These are phyloP conservation scores for Elongisporangium senticosum DNA, from an alignment of 352 stramenopile genomes.

Conservation along the genomic window DNA sequence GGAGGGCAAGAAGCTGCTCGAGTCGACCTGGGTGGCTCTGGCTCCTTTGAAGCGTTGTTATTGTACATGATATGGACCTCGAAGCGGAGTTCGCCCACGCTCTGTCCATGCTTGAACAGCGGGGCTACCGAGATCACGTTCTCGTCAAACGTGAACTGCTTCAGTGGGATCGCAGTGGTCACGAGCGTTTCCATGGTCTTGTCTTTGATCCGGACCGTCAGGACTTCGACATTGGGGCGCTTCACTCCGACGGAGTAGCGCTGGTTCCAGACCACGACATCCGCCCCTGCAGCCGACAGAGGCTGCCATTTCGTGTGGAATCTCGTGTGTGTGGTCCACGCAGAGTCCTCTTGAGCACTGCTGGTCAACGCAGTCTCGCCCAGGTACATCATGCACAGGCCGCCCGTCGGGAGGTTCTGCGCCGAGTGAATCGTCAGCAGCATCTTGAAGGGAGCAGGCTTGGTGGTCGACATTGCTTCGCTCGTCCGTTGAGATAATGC, in stretches of 20 bases:
- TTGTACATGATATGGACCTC: not conserved
- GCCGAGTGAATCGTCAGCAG: constrained; percentile 65
- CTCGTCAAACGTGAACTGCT: not conserved
- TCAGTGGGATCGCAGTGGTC: not conserved
- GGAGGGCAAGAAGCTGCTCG: not conserved
- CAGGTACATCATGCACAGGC: constrained; percentile 72
- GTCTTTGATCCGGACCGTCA: constrained; percentile 71
- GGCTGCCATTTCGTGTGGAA: not conserved
- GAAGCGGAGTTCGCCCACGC: not conserved
- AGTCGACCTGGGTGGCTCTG: not conserved
- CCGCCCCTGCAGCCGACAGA: not conserved
- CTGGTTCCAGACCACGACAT: constrained; percentile 49
- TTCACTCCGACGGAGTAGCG: constrained; percentile 59
- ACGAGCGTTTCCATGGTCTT: constrained; percentile 23
- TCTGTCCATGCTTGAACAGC: not conserved
- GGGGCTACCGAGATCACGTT: not conserved
- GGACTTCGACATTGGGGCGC: constrained; percentile 36
- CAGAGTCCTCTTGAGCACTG: not conserved
- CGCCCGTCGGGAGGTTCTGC: constrained; percentile 32
- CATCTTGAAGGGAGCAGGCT: constrained; percentile 20
- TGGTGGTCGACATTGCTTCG: not conserved
- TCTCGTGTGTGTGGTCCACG: not conserved
- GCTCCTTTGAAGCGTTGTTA: not conserved
- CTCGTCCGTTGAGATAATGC: not conserved
- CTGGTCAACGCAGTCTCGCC: constrained; percentile 24